Evolutionary conservation across 352 stramenopile genomes (phyloP).

Genomic region (Blastocystis sp.): DNA sequence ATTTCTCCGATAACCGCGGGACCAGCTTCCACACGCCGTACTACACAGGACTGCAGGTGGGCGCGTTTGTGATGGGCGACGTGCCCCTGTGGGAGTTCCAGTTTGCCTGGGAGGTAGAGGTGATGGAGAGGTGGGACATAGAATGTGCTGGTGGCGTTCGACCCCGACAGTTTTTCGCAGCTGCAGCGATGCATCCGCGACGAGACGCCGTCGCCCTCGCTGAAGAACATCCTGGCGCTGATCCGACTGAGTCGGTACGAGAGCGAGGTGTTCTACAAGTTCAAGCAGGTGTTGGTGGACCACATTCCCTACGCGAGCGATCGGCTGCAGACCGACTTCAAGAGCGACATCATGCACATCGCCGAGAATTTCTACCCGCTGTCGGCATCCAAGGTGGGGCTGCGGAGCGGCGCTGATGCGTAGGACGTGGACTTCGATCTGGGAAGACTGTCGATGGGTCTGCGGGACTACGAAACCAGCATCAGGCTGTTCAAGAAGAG

Average conservation of each 20-base stretch:
- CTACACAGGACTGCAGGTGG: slow-evolving; percentile 45
- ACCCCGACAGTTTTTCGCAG: slow-evolving; percentile 58
- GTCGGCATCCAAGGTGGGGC: slow-evolving; percentile 72
- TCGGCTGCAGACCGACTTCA: slow-evolving; percentile 68
- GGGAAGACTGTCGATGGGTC: slow-evolving; percentile 49
- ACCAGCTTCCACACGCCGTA: slow-evolving; percentile 63
- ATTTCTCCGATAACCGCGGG: not conserved
- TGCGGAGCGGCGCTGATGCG: not conserved
- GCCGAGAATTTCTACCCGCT: slow-evolving; percentile 79
- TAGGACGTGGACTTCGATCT: slow-evolving; percentile 61
- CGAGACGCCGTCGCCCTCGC: slow-evolving; percentile 41
- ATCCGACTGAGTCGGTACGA: slow-evolving; percentile 55
- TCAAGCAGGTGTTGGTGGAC: slow-evolving; percentile 61
- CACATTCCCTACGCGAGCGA: slow-evolving; percentile 50
- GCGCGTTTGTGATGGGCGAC: not conserved
- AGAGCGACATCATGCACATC: slow-evolving; percentile 72
- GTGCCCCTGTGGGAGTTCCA: not conserved
- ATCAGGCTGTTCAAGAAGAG: slow-evolving; percentile 57
- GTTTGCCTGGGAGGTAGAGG: slow-evolving; percentile 17
- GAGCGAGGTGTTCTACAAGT: slow-evolving; percentile 63
- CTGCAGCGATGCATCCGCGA: slow-evolving; percentile 61
- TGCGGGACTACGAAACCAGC: slow-evolving; percentile 41
- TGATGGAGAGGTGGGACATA: not conserved
- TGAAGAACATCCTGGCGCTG: slow-evolving; percentile 62
- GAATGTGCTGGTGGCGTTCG: slow-evolving; percentile 54